Base-by-base conservation (phyloP, 73 alveolate species). In the Paramecium primaurelia region DNA sequence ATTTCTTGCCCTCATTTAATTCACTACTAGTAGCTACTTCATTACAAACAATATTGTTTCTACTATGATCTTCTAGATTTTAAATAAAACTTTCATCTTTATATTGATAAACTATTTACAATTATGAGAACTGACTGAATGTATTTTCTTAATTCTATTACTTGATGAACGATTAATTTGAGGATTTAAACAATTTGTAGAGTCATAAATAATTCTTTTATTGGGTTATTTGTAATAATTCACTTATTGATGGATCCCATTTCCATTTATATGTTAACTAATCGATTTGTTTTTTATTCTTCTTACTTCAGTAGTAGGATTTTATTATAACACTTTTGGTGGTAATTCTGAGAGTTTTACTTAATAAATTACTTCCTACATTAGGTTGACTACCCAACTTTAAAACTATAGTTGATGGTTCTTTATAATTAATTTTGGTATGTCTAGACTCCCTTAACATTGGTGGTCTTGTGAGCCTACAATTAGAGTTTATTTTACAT, bases 201-300 rank as follows among this genome's bases (percentile, higher is more conserved):
- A 64, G 26, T 64, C 84, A 34, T 64, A 64, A 0, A 64, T 64
- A 3, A 64, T 42, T 64, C 84, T 6, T 8, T 64, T 64, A 32
- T 28, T 64, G 28, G 42, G 84, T 14, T 64, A 64, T 64, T 64
- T 64, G 47, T 64, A 64, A 26, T 64, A 64, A 64, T 64, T 64
- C 10, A n/a, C 47, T 34, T 64, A 32, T 64, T 28, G 26, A 64
- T 54, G 69, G 32, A 54, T 54, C 69, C 69, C 69, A n/a, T 54
- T 54, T 54, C 84, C 84, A 64, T 12, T n/a, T 32, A 20, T 64
- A 26, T 64, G 84, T n/a, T 64, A 64, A 64, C 84, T 64, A 32
- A 64, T 64, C 47, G 84, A 64, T 64, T 64, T 64, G 84, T 28
- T 64, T 64, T 64, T 64, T 64, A 34, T 64, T 64, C 84, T 64